These are phyloP conservation scores for Tolypocladium ophioglossoides DNA, from an alignment of 2,329 filamentous ascomycete genomes.

Conservation along the genomic window DNA sequence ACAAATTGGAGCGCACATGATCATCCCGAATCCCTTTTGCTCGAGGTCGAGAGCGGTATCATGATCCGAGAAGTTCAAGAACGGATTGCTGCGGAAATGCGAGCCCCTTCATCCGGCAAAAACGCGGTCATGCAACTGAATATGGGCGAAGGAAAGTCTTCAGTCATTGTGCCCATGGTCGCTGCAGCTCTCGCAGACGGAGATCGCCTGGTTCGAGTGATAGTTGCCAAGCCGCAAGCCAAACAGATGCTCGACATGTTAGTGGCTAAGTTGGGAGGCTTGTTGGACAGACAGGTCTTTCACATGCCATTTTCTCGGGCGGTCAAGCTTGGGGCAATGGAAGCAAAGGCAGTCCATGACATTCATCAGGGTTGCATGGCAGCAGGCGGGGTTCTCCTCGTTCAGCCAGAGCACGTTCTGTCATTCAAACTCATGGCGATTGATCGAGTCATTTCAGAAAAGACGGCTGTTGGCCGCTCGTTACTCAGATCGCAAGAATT, in stretches of 20 bases:
- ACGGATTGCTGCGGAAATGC: constrained; percentile 48
- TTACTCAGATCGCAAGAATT: constrained; percentile 27
- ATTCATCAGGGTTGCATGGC: constrained; percentile 36
- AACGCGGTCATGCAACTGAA: constrained; percentile 52
- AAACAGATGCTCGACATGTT: constrained; percentile 39
- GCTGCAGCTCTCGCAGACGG: constrained; percentile 41
- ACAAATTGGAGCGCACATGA: constrained; percentile 40
- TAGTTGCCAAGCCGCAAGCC: constrained; percentile 51
- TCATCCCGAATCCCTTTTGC: constrained; percentile 48
- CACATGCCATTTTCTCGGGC: constrained; percentile 49
- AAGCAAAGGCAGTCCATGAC: neutral
- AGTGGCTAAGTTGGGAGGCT: constrained; percentile 33
- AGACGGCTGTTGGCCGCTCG: constrained; percentile 12
- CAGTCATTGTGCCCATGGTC: constrained; percentile 57
- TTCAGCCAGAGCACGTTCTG: constrained; percentile 53
- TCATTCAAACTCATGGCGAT: constrained; percentile 54
- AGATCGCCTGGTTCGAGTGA: constrained; percentile 39
- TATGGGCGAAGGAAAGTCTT: constrained; percentile 63
- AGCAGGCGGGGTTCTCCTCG: constrained; percentile 43
- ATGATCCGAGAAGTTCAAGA: constrained; percentile 50
- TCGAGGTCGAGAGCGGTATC: constrained; percentile 54
- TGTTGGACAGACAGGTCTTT: constrained; percentile 43
- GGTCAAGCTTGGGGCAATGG: constrained; percentile 19
- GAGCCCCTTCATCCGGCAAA: constrained; percentile 13
- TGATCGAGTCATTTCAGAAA: constrained; percentile 30